Conservation (phyloP, 805 yeast genomes). For the Lipomyces sp. region DNA sequence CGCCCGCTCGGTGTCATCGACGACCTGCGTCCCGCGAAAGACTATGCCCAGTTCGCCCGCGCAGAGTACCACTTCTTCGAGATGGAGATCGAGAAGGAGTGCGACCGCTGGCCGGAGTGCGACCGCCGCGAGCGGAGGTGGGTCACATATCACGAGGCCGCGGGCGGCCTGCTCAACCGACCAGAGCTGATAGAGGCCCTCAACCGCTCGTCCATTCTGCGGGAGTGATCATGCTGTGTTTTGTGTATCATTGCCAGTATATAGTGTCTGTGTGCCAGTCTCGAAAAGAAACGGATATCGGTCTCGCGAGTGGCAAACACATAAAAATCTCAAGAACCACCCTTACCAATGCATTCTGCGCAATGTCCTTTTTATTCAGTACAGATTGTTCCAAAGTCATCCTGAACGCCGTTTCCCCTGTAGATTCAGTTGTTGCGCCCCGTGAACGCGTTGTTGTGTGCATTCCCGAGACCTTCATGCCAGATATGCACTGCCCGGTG, state of each 20-base stretch:
- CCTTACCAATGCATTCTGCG: no score
- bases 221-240: background rate
- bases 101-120: constrained; percentile 73
- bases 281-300: no score
- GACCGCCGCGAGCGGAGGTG: constrained; percentile 63
- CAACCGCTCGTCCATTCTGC: constrained; percentile 44
- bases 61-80: constrained; percentile 89
- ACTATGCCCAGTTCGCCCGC: constrained; percentile 52
- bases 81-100: constrained; percentile 56
- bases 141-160: constrained; percentile 64
- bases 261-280: background rate
- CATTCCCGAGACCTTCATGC: no score
- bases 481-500: no score
- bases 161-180: constrained; percentile 54
- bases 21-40: constrained; percentile 55
- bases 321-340: no score
- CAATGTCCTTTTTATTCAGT: no score
- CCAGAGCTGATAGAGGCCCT: constrained; percentile 67
- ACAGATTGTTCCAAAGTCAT: no score
- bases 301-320: no score
- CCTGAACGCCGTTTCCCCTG: no score
- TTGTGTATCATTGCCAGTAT: background rate
- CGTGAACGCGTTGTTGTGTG: no score
- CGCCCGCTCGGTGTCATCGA: constrained; percentile 59
- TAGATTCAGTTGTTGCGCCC: no score